Base-by-base conservation (phyloP, 176 grass and related monocot genomes). In the Carex kokanica region DNA sequence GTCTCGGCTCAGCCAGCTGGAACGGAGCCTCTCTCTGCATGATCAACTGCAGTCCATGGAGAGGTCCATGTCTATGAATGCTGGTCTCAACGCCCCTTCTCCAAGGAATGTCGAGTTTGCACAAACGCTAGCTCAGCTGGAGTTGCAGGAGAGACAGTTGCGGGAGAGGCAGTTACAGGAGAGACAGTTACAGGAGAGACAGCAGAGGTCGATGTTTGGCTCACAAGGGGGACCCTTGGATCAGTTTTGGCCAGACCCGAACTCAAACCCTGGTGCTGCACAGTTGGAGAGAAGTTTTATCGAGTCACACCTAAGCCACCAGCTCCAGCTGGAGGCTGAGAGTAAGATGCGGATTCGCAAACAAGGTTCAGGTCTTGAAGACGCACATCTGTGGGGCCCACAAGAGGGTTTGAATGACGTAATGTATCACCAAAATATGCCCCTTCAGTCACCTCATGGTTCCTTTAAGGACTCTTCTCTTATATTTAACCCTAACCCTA, bases 271-370 rank as follows among this genome's bases (percentile, higher is more conserved):
- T 34, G 25, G 47, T 52, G 17, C 80, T 82, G 89, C 89, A 9
- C 93, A 95, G 63, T 9, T 93, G 80, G 77, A 92, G 86, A 89
- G 88, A 84, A 91, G 40, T 73, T 45, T 95, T 56, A 92, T 99
- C 11, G 97, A 99, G 86, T 88, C 97, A 64, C 88, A 93, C 43
- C 93, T 83, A 24, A 85, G 91, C 5, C 94, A 69, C 43, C 97
- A 95, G 81, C 79, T 93, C 21, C 93, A 99, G 70, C 88, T 93
- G 45, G 91, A 95, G 86, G 91, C 91, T n/a, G 91, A 95, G 59
- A 95, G 70, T 65, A 89, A 99, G 85, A 90, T 89, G 68, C 90
- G 90, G 69, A 84, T 83, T 83, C 70, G 62, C 9, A 88, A 95
- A 90, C 78, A 88, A 80, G 93, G 85, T 79, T 83, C 88, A 80